phyloP scores from a whole-genome alignment of 768 basidiomycete genomes.

The Coprinellus micaceus region DNA sequence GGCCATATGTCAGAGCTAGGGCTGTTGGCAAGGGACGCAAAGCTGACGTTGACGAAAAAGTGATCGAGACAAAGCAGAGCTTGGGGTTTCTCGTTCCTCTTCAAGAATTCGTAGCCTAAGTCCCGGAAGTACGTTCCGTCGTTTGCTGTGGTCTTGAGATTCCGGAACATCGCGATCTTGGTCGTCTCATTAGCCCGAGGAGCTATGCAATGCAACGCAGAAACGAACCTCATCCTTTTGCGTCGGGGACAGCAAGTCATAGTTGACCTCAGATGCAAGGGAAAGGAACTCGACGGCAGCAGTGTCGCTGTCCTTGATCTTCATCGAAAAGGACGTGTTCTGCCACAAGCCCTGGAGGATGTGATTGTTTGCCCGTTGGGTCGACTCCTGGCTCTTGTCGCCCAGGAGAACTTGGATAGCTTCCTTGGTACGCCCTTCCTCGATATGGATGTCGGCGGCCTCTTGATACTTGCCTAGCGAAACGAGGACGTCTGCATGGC shows the following conservation, averaged over 20 bases:
- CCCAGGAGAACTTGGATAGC: slow-evolving; percentile 45
- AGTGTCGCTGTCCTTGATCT: slow-evolving; percentile 23
- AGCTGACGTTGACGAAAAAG: slow-evolving; percentile 28
- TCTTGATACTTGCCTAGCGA: slow-evolving; percentile 39
- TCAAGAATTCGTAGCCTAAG: slow-evolving; percentile 29
- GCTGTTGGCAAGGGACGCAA: slow-evolving; percentile 22
- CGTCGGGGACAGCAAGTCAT: slow-evolving; percentile 5
- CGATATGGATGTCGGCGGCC: slow-evolving; percentile 50
- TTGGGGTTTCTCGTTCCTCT: slow-evolving; percentile 23
- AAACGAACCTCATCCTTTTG: slow-evolving; percentile 7
- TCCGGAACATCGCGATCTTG: slow-evolving; percentile 19
- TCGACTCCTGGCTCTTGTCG: slow-evolving; percentile 27
- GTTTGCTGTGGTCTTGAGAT: slow-evolving; percentile 13
- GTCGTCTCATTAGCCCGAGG: slow-evolving; percentile 8
- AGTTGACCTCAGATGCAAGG: slow-evolving; percentile 19
- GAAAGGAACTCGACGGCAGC: slow-evolving; percentile 23
- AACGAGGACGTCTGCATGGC: slow-evolving; percentile 42
- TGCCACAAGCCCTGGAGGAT: slow-evolving; percentile 48
- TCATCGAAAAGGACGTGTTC: slow-evolving; percentile 34
- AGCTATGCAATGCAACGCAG: background rate
- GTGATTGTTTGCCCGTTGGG: slow-evolving; percentile 33
- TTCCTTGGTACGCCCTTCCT: slow-evolving; percentile 42
- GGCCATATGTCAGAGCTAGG: slow-evolving; percentile 3
- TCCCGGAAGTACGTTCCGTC: slow-evolving; percentile 23
- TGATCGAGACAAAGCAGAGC: slow-evolving; percentile 44